Evolutionary conservation across 352 stramenopile genomes (phyloP).

Genomic region (Thraustochytrium striatum): DNA sequence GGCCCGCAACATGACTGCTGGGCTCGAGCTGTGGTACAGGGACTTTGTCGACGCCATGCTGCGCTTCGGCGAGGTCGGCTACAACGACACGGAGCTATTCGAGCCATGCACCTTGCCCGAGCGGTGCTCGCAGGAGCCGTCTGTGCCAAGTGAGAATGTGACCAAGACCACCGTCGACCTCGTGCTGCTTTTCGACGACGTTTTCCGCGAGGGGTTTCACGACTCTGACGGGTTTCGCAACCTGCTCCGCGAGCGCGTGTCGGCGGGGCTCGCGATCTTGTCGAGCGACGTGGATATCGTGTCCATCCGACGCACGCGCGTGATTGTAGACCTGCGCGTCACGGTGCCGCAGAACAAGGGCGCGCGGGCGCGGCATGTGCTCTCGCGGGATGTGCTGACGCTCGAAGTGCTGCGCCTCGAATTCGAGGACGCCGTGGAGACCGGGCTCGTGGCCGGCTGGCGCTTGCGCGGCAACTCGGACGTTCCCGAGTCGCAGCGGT

Average conservation of each 20-base stretch:
- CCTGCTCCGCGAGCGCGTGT: neutral
- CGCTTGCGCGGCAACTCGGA: neutral
- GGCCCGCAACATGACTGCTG: neutral
- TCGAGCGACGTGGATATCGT: neutral
- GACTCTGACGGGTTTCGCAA: neutral
- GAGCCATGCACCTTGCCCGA: neutral
- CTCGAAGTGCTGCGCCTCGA: neutral
- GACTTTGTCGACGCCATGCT: neutral
- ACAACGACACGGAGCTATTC: neutral
- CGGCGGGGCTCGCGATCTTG: neutral
- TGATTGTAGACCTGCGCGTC: neutral
- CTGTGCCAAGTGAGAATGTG: neutral
- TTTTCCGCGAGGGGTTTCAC: neutral
- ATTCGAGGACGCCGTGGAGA: neutral
- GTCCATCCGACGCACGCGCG: neutral
- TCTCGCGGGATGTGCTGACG: neutral
- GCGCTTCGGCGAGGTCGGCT: neutral
- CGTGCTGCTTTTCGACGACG: neutral
- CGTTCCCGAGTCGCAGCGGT: neutral
- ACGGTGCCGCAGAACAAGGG: neutral
- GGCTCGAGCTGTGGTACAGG: neutral
- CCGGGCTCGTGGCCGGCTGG: neutral
- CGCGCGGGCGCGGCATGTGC: neutral
- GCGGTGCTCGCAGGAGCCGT: neutral
- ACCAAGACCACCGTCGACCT: neutral